Percentiles rank a stretch among this genome's conserved stretches.
Evolutionary conservation across 495 filamentous ascomycete species (phyloP).

Genomic region (Aspergillus hancockii): DNA sequence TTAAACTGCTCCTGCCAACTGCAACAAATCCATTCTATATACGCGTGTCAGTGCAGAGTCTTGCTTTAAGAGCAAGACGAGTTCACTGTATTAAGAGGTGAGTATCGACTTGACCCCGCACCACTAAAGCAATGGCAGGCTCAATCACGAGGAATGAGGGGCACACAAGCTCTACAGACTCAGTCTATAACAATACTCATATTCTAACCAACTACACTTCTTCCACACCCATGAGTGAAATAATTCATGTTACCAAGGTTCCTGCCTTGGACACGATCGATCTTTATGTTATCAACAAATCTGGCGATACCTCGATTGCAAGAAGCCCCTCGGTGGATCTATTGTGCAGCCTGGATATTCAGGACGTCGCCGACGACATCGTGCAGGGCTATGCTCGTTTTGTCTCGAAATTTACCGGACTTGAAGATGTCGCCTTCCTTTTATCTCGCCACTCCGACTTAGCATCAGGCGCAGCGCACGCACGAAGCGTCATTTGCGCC

Average conservation of each 20-base stretch:
- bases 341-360: constrained; percentile 12
- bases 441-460: constrained; percentile 12
- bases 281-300: constrained; percentile 19
- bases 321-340: constrained; percentile 15
- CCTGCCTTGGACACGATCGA: constrained; percentile 29
- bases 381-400: constrained; percentile 26
- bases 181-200: neutral
- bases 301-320: constrained; percentile 3
- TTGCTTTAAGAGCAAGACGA: constrained; percentile 16
- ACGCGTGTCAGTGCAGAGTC: constrained; percentile 2
- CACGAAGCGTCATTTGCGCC: constrained; percentile 13
- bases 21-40: constrained; percentile 4
- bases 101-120: constrained; percentile 20
- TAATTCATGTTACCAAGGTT: constrained; percentile 24
- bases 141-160: constrained; percentile 15
- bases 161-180: constrained; percentile 10
- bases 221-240: neutral
- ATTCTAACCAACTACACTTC: neutral
- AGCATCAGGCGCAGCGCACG: neutral
- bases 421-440: constrained; percentile 26
- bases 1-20: neutral
- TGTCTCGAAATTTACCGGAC: constrained; percentile 22
- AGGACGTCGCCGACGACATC: constrained; percentile 14
- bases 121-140: constrained; percentile 22
- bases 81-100: constrained; percentile 22